Evolutionary conservation across 257 asterid species (phyloP), one percentile per base, ranked within the genome.

Genomic region (Salvia splendens): DNA sequence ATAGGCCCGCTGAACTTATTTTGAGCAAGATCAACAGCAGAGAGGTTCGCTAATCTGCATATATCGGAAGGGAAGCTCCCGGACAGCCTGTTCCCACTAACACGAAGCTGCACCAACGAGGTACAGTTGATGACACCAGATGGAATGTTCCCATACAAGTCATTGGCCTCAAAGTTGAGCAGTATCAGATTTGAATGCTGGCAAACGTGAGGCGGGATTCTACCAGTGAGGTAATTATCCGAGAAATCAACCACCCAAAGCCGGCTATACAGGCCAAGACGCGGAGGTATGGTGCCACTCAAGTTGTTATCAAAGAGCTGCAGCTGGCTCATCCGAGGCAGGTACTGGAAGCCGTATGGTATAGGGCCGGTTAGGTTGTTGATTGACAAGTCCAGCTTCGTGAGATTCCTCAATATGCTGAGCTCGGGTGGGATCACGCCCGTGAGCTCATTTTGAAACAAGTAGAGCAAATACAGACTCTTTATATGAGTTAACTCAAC

Each of bases 231-330:
- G 8, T 70, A 52, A 54, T 92, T 92, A 45, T 77, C 82, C 0
- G 95, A 86, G 67, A 92, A 83, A 76, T 92, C 98, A 45, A 89
- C 87, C 12, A 89, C 98, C 96, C 96, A 89, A 17, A 92, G 88
- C 8, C 67, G 85, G 57, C 91, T 83, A 62, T 78, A 80, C 66
- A 79, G 71, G 15, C 98, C 98, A 8, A 92, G 88, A n/a, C 79
- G 64, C 36, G 78, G 95, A 60, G 98, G 97, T 63, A 92, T 87
- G 50, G 71, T 56, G 12, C 98, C 98, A 38, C 64, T 87, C 71
- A 92, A 73, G 42, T 78, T 56, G 61, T 92, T 92, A 53, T 83
- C 82, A 51, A 87, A 92, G 49, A 92, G 96, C 84, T 84, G 95
- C 9, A 92, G 74, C 77, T 87, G 92, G 51, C 48, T 41, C 84